Base-by-base conservation (phyloP, 768 basidiomycete genomes). In the Gyrodon lividus region DNA sequence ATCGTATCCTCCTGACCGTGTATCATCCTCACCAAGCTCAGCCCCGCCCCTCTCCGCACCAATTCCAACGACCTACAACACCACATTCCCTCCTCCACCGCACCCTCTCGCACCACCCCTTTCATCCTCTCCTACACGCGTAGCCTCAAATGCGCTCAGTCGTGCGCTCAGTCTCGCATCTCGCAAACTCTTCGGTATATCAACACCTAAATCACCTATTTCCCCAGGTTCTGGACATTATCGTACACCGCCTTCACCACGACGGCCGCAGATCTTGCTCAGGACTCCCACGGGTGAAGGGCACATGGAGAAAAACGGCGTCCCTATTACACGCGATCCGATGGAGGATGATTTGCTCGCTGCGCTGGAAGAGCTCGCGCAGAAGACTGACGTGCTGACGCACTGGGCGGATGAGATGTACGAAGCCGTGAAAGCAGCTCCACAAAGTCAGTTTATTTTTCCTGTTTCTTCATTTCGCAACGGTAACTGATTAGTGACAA, bases 401-500 rank as follows among this genome's bases (percentile, higher is more conserved):
- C 87, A 89, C 54, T 96, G 94, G 83, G 97, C 90, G 19, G 96
- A 98, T 58, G 89, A 93, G 76, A 87, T 97, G 81, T 89, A 91
- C 60, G 89, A 91, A 60, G 85, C 83, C 62, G 88, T 93, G 23
- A 92, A 92, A 67, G 87, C 84, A 14, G 75, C 89, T 31, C 89
- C 91, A 19, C 85, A 90, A 69, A 91, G 89, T 92, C 59, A 35
- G 89, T 77, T 51, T 22, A 26, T 43, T 14, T 23, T 30, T 5
- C n/a, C 19, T 44, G 3, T 43, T 40, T 37, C 30, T 4, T 34
- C 14, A 3, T 41, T 43, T 17, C n/a, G 13, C 44, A 44, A 20
- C 43, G 20, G 24, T 6, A 6, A 7, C 12, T 26, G 30, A 13
- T 48, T 23, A 26, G 16, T 28, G 24, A 28, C 14, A 13, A 13